phyloP scores from a whole-genome alignment of 2,329 filamentous ascomycete species.

The Bipolaris oryzae region DNA sequence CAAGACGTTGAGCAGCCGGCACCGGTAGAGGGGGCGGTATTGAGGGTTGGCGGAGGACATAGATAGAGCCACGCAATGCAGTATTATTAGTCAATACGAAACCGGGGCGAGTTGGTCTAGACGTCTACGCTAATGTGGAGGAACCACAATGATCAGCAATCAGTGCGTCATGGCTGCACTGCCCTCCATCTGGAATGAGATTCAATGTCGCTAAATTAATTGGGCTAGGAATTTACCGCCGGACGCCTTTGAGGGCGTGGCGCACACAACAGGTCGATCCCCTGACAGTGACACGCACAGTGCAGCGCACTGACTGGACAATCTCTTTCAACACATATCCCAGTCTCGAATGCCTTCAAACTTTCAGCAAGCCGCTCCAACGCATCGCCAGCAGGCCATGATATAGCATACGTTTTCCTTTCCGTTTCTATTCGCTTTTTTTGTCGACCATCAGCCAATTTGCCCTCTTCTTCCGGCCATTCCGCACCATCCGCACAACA shows the following conservation, averaged over 20 bases:
- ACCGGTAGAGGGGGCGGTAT: constrained; percentile 1
- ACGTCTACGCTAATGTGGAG: constrained; percentile 10
- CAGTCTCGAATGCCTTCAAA: constrained; percentile 5
- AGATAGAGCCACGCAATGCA: neutral
- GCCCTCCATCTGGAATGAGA: constrained; percentile 10
- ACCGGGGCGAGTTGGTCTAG: constrained; percentile 8
- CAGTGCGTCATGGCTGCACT: constrained; percentile 22
- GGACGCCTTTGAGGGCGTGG: constrained; percentile 15
- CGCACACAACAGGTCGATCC: constrained; percentile 15
- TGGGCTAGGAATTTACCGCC: neutral
- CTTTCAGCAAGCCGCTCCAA: constrained; percentile 4
- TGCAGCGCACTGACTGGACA: constrained; percentile 14
- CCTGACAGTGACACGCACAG: constrained; percentile 13
- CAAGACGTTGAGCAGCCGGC: constrained; percentile 46
- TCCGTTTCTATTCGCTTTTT: neutral
- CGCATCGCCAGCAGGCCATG: constrained; percentile 9
- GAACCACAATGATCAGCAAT: constrained; percentile 8
- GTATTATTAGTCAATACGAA: neutral
- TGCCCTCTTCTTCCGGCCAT: neutral
- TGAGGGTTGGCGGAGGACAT: neutral
- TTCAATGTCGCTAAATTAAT: constrained; percentile 13
- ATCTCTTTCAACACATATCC: constrained; percentile 14
- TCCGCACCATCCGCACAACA: neutral
- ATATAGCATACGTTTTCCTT: constrained; percentile 7
- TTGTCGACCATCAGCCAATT: neutral